These are phyloP conservation scores for Nitzschia sp. DNA, from an alignment of 108 stramenopile species.

Conservation along the genomic window DNA sequence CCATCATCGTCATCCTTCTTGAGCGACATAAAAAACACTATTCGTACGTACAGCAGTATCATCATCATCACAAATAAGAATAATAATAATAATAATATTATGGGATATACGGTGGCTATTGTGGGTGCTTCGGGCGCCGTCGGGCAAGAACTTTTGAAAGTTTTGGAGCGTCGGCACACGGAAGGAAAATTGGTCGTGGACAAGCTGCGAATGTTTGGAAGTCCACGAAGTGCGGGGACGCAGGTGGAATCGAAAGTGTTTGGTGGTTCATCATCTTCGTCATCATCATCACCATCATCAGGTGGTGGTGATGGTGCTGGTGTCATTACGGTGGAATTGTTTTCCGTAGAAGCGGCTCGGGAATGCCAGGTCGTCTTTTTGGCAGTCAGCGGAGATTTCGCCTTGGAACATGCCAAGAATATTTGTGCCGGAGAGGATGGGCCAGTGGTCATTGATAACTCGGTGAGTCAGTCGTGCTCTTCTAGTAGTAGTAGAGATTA, in stretches of 20 bases:
- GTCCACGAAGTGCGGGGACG: conserved; percentile 81
- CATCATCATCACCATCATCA: too few species aligned
- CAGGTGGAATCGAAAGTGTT: conserved; percentile 70
- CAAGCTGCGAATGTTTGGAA: conserved; percentile 85
- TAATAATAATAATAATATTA: too few species aligned
- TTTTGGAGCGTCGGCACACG: conserved; percentile 64
- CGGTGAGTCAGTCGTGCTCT: conserved; percentile 40
- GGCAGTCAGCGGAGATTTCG: conserved; percentile 89
- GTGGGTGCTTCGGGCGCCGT: conserved; percentile 99
- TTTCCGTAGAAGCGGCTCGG: conserved; percentile 62
- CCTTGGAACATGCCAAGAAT: conserved; percentile 73
- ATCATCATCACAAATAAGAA: too few species aligned
- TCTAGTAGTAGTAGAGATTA: too few species aligned
- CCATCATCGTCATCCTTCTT: too few species aligned
- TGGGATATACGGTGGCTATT: conserved; percentile 80
- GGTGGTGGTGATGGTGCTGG: too few species aligned
- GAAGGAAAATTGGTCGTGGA: conserved; percentile 58
- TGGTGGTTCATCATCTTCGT: too few species aligned
- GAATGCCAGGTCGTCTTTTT: conserved; percentile 91
- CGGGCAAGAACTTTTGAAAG: conserved; percentile 93
- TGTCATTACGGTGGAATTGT: conserved; percentile 84
- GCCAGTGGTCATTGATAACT: conserved; percentile 84
- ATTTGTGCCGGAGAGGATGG: conserved; percentile 72
- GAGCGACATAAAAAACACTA: too few species aligned
- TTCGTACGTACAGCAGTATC: too few species aligned